Conservation (phyloP, 306 rosid species). For the Pyrus betulifolia region DNA sequence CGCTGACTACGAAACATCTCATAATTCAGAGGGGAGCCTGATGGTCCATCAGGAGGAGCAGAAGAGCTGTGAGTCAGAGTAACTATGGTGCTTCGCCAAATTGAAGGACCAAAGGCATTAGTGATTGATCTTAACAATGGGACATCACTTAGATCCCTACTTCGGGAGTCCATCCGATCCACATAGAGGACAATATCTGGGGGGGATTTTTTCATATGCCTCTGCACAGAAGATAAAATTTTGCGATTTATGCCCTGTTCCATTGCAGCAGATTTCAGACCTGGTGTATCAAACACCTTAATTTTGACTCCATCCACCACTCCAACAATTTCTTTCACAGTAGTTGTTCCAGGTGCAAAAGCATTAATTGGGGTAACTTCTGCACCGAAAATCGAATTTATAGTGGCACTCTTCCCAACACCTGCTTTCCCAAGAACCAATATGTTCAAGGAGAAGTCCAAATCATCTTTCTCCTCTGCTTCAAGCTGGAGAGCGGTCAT, state of each 20-base stretch:
- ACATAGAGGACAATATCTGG: constrained; percentile 88
- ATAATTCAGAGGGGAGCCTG: constrained; percentile 81
- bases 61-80: constrained; percentile 88
- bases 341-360: constrained; percentile 72
- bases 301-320: constrained; percentile 74
- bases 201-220: constrained; percentile 63
- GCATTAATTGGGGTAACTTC: constrained; percentile 65
- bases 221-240: constrained; percentile 64
- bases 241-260: constrained; percentile 62
- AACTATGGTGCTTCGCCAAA: constrained; percentile 76
- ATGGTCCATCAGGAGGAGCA: constrained; percentile 97
- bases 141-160: constrained; percentile 86
- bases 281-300: constrained; percentile 86
- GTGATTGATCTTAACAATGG: constrained; percentile 66
- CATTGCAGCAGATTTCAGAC: constrained; percentile 71
- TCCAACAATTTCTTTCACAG: constrained; percentile 75
- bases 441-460: constrained; percentile 66
- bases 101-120: constrained; percentile 60
- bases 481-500: constrained; percentile 67
- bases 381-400: constrained; percentile 89
- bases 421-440: constrained; percentile 91
- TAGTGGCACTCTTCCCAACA: constrained; percentile 96
- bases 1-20: constrained; percentile 93
- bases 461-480: constrained; percentile 56
- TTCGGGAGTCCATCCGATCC: constrained; percentile 84